A percentile compares a stretch with the other conserved stretches of the same genome.
phyloP scores from a whole-genome alignment of 495 filamentous ascomycete species.

The Aspergillus hancockii region DNA sequence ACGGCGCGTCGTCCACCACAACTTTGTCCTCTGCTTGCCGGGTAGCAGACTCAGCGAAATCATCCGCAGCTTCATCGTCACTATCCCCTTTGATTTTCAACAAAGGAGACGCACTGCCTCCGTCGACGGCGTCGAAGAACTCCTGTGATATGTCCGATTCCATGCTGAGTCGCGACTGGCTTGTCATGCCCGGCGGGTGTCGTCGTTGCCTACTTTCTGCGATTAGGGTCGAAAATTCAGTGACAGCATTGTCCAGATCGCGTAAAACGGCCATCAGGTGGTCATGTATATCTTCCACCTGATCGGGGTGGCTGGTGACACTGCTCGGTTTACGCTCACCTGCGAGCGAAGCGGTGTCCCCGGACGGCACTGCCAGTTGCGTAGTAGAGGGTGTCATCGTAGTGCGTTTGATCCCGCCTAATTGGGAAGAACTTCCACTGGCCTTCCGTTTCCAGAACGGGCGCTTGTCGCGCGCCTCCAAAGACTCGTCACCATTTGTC shows the following conservation, averaged over 20 bases:
- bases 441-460: conserved; percentile 92
- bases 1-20: conserved; percentile 41
- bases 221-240: conserved; percentile 77
- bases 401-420: conserved; percentile 26
- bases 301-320: conserved; percentile 42
- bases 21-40: conserved; percentile 26
- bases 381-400: conserved; percentile 45
- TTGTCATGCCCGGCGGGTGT: conserved; percentile 48
- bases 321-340: conserved; percentile 40
- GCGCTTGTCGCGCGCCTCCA: conserved; percentile 38
- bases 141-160: conserved; percentile 83
- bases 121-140: conserved; percentile 90
- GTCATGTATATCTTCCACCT: conserved; percentile 66
- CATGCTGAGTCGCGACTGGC: conserved; percentile 68
- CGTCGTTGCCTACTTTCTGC: conserved; percentile 77
- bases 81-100: conserved; percentile 69
- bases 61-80: conserved; percentile 48
- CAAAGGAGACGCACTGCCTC: conserved; percentile 64
- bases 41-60: conserved; percentile 11
- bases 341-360: conserved; percentile 34
- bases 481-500: conserved; percentile 37
- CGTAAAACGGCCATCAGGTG: conserved; percentile 76
- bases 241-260: conserved; percentile 79
- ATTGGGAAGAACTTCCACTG: conserved; percentile 43
- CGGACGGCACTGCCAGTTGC: conserved; percentile 58